Conservation (phyloP, 2,329 filamentous ascomycete genomes). For the Aspergillus arachidicola region DNA sequence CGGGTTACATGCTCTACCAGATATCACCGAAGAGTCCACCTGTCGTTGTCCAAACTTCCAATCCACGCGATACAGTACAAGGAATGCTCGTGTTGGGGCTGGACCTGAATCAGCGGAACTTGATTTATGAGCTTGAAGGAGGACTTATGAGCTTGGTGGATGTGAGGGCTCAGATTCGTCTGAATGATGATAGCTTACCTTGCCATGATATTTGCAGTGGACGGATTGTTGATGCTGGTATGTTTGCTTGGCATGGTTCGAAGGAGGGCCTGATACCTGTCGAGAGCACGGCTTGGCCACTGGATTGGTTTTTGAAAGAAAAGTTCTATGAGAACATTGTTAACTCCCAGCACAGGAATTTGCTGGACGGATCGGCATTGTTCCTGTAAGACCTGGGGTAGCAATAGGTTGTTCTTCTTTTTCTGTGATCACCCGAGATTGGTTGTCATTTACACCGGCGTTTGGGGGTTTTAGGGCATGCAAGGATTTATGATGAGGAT, state of each 20-base stretch:
- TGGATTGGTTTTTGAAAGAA: slow-evolving; percentile 20
- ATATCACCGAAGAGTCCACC: slow-evolving; percentile 22
- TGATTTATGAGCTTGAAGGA: slow-evolving; percentile 28
- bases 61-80: slow-evolving; percentile 23
- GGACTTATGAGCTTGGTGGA: slow-evolving; percentile 21
- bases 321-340: slow-evolving; percentile 23
- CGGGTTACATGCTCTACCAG: slow-evolving; percentile 28
- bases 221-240: slow-evolving; percentile 27
- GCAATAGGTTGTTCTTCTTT: background rate
- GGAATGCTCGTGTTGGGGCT: slow-evolving; percentile 34
- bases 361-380: background rate
- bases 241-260: slow-evolving; percentile 27
- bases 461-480: background rate
- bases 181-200: slow-evolving; percentile 16
- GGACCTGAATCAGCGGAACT: slow-evolving; percentile 24
- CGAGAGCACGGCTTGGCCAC: slow-evolving; percentile 13
- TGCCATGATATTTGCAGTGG: slow-evolving; percentile 11
- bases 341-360: slow-evolving; percentile 10
- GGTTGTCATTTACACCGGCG: background rate
- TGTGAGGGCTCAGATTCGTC: slow-evolving; percentile 26
- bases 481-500: background rate
- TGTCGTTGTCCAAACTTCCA: slow-evolving; percentile 24
- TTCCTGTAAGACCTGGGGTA: background rate
- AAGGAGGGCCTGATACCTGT: slow-evolving; percentile 15
- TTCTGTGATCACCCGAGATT: background rate